A percentile compares a stretch with the other conserved stretches of the same genome.
Conservation (phyloP, 1,284 basidiomycete species). For the Butyriboletus appendiculatus region DNA sequence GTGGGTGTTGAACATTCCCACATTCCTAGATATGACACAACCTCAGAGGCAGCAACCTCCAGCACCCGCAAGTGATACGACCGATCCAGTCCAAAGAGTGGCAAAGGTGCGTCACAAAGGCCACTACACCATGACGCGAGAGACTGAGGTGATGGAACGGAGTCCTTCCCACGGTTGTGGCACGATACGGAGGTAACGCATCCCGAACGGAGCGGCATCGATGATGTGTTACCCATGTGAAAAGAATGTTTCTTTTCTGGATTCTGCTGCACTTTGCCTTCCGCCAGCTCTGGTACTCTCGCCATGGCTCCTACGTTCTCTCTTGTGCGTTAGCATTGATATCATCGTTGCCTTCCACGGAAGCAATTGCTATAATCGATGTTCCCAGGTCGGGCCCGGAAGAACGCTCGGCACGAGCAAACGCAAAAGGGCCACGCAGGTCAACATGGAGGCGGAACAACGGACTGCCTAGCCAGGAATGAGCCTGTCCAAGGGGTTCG, state of each 20-base stretch:
- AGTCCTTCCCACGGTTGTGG: conserved; percentile 6
- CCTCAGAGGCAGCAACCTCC: no score
- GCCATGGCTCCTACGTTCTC: not conserved
- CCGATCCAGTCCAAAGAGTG: not conserved
- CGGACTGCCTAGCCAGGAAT: not conserved
- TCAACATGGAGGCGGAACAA: not conserved
- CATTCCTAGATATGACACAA: not conserved
- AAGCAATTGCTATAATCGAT: not conserved
- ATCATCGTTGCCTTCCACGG: not conserved
- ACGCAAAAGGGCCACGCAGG: not conserved
- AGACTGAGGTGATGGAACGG: conserved; percentile 8
- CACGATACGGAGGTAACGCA: conserved; percentile 4
- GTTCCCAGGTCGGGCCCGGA: not conserved
- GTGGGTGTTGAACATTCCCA: not conserved
- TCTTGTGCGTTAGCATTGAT: not conserved
- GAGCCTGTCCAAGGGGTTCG: not conserved
- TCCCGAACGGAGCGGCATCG: not conserved
- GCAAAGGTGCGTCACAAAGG: not conserved
- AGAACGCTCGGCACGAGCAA: not conserved
- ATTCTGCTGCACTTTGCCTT: not conserved
- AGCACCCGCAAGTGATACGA: not conserved
- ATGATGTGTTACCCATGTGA: not conserved
- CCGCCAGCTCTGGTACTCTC: not conserved
- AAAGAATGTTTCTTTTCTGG: not conserved
- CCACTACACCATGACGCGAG: not conserved